These are phyloP conservation scores for Saururus chinensis DNA, from an alignment of 164 flowering plant genomes.

Conservation along the genomic window DNA sequence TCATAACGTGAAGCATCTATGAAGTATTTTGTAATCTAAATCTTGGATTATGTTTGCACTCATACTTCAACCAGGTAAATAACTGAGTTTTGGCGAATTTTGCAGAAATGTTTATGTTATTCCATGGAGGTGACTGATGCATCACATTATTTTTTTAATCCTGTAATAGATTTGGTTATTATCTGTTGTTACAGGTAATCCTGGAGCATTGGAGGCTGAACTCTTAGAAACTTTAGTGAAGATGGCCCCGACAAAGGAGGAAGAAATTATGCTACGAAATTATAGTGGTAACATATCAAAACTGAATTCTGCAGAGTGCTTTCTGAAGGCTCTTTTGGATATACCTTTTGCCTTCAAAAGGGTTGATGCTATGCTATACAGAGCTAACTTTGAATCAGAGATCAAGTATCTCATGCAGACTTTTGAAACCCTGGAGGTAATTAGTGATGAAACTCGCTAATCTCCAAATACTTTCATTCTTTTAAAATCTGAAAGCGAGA, in stretches of 20 bases:
- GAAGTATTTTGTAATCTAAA: too few relatives aligned
- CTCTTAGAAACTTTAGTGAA: conserved; percentile 87
- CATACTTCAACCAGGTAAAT: not conserved
- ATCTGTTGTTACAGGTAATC: conserved; percentile 45
- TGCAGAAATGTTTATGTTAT: not conserved
- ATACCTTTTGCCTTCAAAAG: conserved; percentile 91
- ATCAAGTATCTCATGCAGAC: conserved; percentile 72
- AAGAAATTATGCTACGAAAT: conserved; percentile 80
- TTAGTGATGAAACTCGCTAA: conserved; percentile 3
- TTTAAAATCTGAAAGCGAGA: not conserved
- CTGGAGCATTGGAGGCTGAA: conserved; percentile 78
- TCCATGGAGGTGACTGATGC: not conserved
- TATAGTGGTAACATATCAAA: conserved; percentile 68
- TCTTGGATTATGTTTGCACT: too few relatives aligned
- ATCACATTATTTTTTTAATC: too few relatives aligned
- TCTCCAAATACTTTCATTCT: not conserved
- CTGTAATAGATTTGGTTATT: not conserved
- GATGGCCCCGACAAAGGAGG: conserved; percentile 99
- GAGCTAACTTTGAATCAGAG: conserved; percentile 89
- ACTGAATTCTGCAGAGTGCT: conserved; percentile 91
- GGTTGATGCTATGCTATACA: conserved; percentile 92
- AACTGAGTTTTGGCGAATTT: not conserved
- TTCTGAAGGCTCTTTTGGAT: conserved; percentile 76
- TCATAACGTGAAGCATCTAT: not conserved
- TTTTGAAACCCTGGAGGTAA: conserved; percentile 88